Evolutionary conservation across 2,329 filamentous ascomycete genomes (phyloP), one percentile per base, ranked within the genome.

Genomic region (Cladosporium colombiae): DNA sequence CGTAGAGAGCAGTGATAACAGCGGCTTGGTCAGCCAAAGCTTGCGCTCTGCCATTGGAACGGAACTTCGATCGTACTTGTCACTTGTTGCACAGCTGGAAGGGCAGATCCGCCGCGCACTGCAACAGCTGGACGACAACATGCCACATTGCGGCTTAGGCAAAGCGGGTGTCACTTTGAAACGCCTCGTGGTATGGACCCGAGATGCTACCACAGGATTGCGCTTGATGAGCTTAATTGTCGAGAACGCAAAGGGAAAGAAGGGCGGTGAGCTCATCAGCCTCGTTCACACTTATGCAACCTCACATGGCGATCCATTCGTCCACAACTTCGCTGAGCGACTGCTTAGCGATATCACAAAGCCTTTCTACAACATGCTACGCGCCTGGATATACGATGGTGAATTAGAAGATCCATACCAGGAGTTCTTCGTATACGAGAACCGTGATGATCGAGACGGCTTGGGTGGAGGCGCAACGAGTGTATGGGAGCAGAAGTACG

Each of bases 401-500:
- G 96, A 99, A 81, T 85, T 99, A 16, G 93, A 92, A n/a, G 95
- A 99, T 78, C 95, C 96, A 0, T 97, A 93, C 74, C 85, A 88
- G 65, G 95, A 99, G 74, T 99, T 99, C 79, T 98, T 99, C 73
- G 93, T 99, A 23, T 88, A 88, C 23, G 92, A 97, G 76, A 92
- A 94, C 71, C 86, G 89, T 62, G 84, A 86, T 5, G 74, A 76
- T 44, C 79, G 81, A 23, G 81, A 81, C 58, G 79, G 81, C 33
- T 40, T 62, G 52, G 64, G 57, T 5, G 57, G 46, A 23, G 89
- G 87, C 27, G 91, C 91, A 18, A 93, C 90, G 44, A 97, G 93
- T 70, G 93, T 98, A 1, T 99, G 95, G 95, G 93, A 98, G 77
- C 93, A 97, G 78, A 98, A 98, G 77, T 99, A 97, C 79, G 91